phyloP scores from a whole-genome alignment of 169 alveolate genomes.

The Eimeria tenella region DNA sequence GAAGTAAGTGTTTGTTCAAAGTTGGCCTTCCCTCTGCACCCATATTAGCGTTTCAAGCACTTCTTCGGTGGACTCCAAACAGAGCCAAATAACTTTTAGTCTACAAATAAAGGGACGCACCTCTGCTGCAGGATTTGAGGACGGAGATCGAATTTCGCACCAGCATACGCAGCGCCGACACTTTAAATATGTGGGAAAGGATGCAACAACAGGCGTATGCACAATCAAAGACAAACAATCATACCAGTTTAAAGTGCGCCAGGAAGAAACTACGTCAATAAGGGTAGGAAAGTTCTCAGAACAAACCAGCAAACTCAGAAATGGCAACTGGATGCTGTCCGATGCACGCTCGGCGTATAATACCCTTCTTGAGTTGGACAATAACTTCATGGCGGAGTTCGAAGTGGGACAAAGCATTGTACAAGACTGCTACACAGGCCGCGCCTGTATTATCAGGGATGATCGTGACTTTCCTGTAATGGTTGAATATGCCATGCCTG shows the following conservation, averaged over 20 bases:
- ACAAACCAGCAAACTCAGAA: constrained; percentile 30
- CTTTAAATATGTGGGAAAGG: not conserved
- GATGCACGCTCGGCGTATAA: constrained; percentile 37
- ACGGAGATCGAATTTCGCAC: constrained; percentile 68
- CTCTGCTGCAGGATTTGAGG: constrained; percentile 58
- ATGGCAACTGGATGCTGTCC: not conserved
- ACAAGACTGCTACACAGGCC: constrained; percentile 70
- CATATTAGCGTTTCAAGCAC: not conserved
- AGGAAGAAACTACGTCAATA: constrained; percentile 35
- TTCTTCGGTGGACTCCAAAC: not conserved
- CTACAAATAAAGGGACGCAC: not conserved
- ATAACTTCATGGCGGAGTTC: constrained; percentile 19
- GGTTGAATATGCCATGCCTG: constrained; percentile 65
- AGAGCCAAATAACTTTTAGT: not conserved
- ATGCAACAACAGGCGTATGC: constrained; percentile 37
- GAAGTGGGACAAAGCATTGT: constrained; percentile 56
- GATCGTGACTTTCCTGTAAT: constrained; percentile 48
- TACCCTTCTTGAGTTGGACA: constrained; percentile 25
- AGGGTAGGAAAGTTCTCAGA: constrained; percentile 13
- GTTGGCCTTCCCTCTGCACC: not conserved
- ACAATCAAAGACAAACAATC: constrained; percentile 14
- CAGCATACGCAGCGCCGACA: constrained; percentile 5
- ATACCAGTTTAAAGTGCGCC: constrained; percentile 8
- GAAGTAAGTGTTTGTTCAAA: constrained; percentile 23
- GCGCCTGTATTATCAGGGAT: constrained; percentile 56